Evolutionary conservation across 768 basidiomycete genomes (phyloP).

Genomic region (Coprinopsis cinerea): DNA sequence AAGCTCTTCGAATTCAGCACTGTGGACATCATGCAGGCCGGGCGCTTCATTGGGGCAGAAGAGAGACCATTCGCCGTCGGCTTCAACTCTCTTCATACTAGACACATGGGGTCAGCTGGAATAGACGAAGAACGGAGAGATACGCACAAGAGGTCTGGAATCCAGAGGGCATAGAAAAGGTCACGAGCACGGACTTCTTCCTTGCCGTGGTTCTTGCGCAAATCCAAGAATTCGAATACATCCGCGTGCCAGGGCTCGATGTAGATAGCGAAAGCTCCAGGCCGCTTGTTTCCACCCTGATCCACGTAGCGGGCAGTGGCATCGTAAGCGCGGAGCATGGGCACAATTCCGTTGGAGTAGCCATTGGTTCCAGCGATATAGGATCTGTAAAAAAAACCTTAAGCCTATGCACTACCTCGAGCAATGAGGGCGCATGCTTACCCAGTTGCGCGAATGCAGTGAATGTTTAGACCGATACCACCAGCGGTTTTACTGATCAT

Average conservation of each 20-base stretch:
- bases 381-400: conserved; percentile 45
- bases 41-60: conserved; percentile 99
- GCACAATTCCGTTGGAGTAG: conserved; percentile 97
- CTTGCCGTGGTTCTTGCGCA: conserved; percentile 98
- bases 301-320: conserved; percentile 98
- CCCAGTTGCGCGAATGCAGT: conserved; percentile 95
- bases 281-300: conserved; percentile 98
- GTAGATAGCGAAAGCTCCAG: conserved; percentile 97
- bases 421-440: conserved; percentile 26
- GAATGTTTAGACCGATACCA: conserved; percentile 93
- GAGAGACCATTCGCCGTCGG: conserved; percentile 85
- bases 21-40: conserved; percentile 80
- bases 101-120: not conserved
- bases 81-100: conserved; percentile 96
- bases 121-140: not conserved
- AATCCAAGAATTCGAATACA: conserved; percentile 94
- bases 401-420: not conserved
- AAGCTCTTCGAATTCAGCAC: conserved; percentile 82
- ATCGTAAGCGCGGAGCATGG: conserved; percentile 97
- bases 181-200: conserved; percentile 96
- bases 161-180: conserved; percentile 97
- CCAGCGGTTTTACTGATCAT: conserved; percentile 99
- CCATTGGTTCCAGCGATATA: conserved; percentile 99
- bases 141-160: conserved; percentile 88
- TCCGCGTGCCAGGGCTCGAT: conserved; percentile 99